Evolutionary conservation across 139 green algal species (phyloP), one percentile per base, ranked within the genome.

Genomic region (Ettlia oleoabundans): DNA sequence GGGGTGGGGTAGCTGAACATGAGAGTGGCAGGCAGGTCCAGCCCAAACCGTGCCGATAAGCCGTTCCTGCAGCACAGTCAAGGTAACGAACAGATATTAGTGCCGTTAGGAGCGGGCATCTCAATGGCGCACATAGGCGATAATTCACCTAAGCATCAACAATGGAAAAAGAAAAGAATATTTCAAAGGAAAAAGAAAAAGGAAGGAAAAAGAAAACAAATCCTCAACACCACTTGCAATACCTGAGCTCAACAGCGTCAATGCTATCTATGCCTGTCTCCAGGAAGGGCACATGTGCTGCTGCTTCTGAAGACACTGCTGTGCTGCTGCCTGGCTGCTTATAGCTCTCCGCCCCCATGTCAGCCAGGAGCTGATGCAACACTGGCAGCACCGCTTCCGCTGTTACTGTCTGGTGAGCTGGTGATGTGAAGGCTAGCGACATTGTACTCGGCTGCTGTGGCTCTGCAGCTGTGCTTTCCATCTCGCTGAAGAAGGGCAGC

Each of bases 1-100:
- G 55, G 19, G 7, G 87, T 91, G 30, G 91, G 91, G 80, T 92
- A 87, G 78, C 94, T 89, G 51, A 93, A 94, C 24, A 91, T 40
- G 1, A 83, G 58, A 0, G 89, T 92, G 35, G 75, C 65, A 0
- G 87, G 79, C 62, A 92, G 80, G 7, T 82, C 53, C 18, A 85
- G 1, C 2, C 73, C 82, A 41, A 90, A 82, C 2, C 24, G n/a
- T 3, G 35, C 5, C 18, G 63, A 19, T 0, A 92, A 33, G 0
- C 75, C 64, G 10, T 89, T 84, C 30, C 70, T 77, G 70, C n/a
- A n/a, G n/a, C n/a, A n/a, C n/a, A n/a, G n/a, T n/a, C n/a, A n/a
- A n/a, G n/a, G n/a, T n/a, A n/a, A n/a, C n/a, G n/a, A n/a, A n/a
- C n/a, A n/a, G n/a, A n/a, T n/a, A n/a, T n/a, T n/a, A n/a, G n/a